Evolutionary conservation across 2,329 filamentous ascomycete genomes (phyloP), one percentile per base, ranked within the genome.

Genomic region (Dothidotthia symphoricarpi): DNA sequence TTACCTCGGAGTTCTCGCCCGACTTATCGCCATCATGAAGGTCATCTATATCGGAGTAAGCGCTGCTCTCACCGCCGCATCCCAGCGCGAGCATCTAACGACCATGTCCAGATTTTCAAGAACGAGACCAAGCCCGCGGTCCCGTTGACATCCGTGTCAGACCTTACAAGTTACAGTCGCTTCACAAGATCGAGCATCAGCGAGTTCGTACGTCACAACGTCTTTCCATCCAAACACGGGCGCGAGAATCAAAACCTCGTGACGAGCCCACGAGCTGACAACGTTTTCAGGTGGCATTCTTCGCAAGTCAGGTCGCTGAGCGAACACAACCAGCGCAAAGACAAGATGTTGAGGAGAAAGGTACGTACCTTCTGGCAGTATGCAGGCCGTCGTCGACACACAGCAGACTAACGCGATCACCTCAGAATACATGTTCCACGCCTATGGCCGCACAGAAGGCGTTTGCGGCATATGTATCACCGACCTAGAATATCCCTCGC

Each of bases 281-380:
- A 26, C 10, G 3, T 2, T 12, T 69, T 69, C 58, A 75, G 84
- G 87, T 95, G 82, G 85, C 82, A 39, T 75, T 95, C 59, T 91
- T 94, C 73, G 80, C 82, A 68, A 88, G 88, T 70, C 91, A 86
- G 13, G 85, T 96, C 32, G 91, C 91, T 45, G 87, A 94, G 70
- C 79, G 87, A 56, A 95, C 88, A 44, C 75, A 76, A 43, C 80
- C 84, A n/a, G 88, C 86, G 38, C 82, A 89, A 69, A 77, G 88
- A 64, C 86, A 94, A 69, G 87, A 89, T 64, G 83, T 95, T 39
- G 85, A 94, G 69, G 82, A 93, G 68, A 80, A 89, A 73, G 81
- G 82, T 56, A 27, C 6, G 34, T n/a, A 4, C 2, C 15, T 1
- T 12, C 17, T 2, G 3, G n/a, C n/a, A n/a, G n/a, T n/a, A n/a